phyloP scores from a whole-genome alignment of 192 early-diverging fungal genomes.

The Umbelopsis vinacea region DNA sequence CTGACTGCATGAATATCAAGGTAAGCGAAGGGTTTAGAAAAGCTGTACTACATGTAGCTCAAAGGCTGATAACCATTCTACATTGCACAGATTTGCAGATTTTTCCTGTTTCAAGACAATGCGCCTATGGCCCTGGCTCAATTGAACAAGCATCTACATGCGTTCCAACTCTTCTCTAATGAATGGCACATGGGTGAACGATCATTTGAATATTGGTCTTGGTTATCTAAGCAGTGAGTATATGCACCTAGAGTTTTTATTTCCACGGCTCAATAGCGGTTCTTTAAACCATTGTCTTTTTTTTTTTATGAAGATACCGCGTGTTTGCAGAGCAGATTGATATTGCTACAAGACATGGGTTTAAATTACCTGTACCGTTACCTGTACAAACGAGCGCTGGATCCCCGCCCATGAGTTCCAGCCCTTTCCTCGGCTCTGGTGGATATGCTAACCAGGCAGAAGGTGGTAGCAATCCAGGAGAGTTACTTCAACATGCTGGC shows the following conservation, averaged over 20 bases:
- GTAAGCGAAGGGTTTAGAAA: conserved; percentile 37
- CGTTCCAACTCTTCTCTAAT: conserved; percentile 62
- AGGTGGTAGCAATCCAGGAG: conserved; percentile 61
- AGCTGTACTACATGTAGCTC: background rate
- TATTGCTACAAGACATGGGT: conserved; percentile 66
- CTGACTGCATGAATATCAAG: conserved; percentile 78
- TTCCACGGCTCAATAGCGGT: background rate
- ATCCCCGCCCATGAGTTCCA: background rate
- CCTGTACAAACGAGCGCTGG: background rate
- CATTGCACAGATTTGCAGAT: conserved; percentile 68
- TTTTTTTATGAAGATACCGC: conserved; percentile 60
- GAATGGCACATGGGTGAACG: conserved; percentile 69
- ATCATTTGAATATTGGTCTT: conserved; percentile 88
- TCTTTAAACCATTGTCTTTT: background rate
- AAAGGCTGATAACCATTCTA: background rate
- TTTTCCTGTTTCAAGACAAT: conserved; percentile 70
- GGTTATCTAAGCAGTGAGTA: conserved; percentile 77
- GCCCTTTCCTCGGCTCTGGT: conserved; percentile 29
- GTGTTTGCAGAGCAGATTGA: conserved; percentile 83
- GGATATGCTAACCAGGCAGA: conserved; percentile 34
- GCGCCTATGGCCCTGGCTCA: conserved; percentile 72
- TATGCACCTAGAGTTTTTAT: background rate
- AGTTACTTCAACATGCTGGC: conserved; percentile 84
- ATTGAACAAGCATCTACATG: conserved; percentile 68
- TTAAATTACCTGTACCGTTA: conserved; percentile 65